Conservation (phyloP, 345 rosid genomes). For the Isatis tinctoria region DNA sequence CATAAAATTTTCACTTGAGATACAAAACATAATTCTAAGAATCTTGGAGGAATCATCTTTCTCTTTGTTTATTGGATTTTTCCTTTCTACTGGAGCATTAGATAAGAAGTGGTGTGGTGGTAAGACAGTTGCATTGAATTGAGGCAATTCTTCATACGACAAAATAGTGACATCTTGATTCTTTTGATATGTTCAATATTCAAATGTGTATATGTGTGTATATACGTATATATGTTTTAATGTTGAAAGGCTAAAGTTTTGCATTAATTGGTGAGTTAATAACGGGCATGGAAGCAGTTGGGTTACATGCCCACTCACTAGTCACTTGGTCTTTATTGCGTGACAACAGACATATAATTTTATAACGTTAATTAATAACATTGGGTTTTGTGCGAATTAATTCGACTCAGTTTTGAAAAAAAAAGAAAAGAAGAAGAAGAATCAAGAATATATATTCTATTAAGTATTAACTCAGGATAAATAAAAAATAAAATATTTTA, state of each 20-base stretch:
- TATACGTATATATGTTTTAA: background rate
- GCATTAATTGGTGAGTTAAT: constrained; percentile 33
- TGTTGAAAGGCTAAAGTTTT: constrained; percentile 22
- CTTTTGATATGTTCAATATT: background rate
- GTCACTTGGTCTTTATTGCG: constrained; percentile 28
- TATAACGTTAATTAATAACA: constrained; percentile 14
- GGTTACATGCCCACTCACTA: constrained; percentile 20
- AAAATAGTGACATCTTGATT: constrained; percentile 25
- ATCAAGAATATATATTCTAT: too few species aligned
- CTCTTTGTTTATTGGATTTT: background rate
- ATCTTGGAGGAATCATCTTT: constrained; percentile 15
- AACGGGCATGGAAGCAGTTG: constrained; percentile 28
- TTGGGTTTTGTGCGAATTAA: constrained; percentile 16
- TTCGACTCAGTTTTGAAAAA: background rate
- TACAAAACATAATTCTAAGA: background rate
- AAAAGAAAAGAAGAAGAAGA: background rate
- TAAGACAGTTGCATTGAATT: constrained; percentile 31
- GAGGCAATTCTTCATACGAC: constrained; percentile 30
- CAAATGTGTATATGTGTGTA: background rate
- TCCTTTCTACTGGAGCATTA: background rate
- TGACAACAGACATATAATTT: constrained; percentile 8
- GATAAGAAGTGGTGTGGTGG: constrained; percentile 32
- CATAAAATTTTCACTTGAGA: background rate
- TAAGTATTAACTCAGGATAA: too few species aligned
- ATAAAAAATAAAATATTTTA: too few species aligned